A percentile compares a stretch with the other conserved stretches of the same genome.
Evolutionary conservation across 768 basidiomycete genomes (phyloP).

Genomic region (Lyophyllum decastes): DNA sequence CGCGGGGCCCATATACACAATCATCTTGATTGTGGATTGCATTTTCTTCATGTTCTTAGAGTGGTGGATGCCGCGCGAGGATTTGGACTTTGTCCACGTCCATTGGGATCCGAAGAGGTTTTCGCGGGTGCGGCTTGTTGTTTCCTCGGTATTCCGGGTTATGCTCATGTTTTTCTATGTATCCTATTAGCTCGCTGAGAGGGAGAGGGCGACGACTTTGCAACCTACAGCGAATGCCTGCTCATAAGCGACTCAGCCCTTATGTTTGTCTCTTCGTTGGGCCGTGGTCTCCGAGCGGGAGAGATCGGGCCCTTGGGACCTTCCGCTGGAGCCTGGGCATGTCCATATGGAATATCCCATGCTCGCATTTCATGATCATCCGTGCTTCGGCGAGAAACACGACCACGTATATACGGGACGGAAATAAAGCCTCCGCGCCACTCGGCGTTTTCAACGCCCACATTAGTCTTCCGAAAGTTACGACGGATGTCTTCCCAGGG

Average conservation of each 20-base stretch:
- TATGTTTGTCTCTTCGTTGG: neutral
- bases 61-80: constrained; percentile 77
- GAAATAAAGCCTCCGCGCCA: neutral
- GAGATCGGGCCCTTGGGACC: neutral
- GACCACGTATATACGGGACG: neutral
- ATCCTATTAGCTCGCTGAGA: constrained; percentile 5
- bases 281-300: neutral
- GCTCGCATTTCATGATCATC: too few species aligned
- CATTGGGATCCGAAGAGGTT: constrained; percentile 58
- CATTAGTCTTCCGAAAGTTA: too few species aligned
- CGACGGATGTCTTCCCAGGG: neutral
- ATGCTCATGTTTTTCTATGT: neutral
- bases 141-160: neutral
- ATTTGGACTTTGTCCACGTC: constrained; percentile 71
- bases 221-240: neutral
- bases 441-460: too few species aligned
- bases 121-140: constrained; percentile 27
- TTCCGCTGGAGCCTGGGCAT: neutral
- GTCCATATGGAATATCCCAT: neutral
- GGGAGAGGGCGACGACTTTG: neutral
- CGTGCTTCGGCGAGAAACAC: neutral
- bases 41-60: constrained; percentile 86
- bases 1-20: constrained; percentile 85
- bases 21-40: constrained; percentile 88
- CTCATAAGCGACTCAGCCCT: neutral